These are phyloP conservation scores for Colletotrichum musae DNA, from an alignment of 2,329 filamentous ascomycete genomes.

Conservation along the genomic window DNA sequence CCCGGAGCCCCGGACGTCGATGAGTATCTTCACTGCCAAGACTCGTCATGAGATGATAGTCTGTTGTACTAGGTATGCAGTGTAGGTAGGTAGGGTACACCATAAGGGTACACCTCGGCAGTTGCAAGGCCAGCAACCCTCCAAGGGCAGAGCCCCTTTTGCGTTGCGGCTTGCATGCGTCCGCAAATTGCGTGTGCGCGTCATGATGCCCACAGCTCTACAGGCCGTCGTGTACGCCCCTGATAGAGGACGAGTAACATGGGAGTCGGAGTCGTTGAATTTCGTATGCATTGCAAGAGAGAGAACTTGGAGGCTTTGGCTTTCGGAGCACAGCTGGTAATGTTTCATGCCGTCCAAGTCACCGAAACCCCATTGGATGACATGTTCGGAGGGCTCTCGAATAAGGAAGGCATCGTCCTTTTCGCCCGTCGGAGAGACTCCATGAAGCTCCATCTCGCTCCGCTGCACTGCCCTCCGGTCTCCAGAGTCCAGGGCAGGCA, in stretches of 20 bases:
- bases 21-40: constrained; percentile 1
- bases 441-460: constrained; percentile 26
- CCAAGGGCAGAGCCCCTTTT: constrained; percentile 3
- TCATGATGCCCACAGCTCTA: too few species aligned
- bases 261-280: constrained; percentile 22
- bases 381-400: constrained; percentile 26
- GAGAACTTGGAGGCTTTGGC: constrained; percentile 23
- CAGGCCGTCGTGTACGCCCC: neutral
- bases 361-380: constrained; percentile 17
- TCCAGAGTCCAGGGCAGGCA: constrained; percentile 16
- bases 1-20: neutral
- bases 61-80: too few species aligned
- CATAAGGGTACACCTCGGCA: constrained; percentile 13
- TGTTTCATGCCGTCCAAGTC: constrained; percentile 32
- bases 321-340: constrained; percentile 17
- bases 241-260: constrained; percentile 11
- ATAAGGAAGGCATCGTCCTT: constrained; percentile 36
- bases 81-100: too few species aligned
- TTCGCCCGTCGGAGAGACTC: constrained; percentile 35
- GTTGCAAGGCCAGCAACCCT: constrained; percentile 5
- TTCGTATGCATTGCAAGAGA: constrained; percentile 20
- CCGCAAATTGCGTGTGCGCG: too few species aligned
- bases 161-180: neutral
- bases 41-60: neutral
- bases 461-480: constrained; percentile 36